These are phyloP conservation scores for Paracoccidioides brasiliensis DNA, from an alignment of 2,329 filamentous ascomycete genomes.

Conservation along the genomic window DNA sequence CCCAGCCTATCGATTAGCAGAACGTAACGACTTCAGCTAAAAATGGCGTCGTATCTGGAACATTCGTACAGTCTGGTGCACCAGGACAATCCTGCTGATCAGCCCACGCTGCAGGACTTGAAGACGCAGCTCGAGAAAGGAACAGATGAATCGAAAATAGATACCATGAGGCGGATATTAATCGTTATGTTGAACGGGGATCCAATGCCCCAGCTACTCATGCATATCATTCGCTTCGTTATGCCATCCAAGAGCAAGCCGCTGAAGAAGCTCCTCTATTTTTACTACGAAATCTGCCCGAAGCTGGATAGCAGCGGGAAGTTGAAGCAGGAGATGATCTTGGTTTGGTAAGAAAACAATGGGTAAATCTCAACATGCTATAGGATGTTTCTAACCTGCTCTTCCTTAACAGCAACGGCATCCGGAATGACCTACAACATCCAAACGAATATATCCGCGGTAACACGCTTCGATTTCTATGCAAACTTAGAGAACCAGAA, in stretches of 20 bases:
- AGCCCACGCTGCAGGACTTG: constrained; percentile 80
- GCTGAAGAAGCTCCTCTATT: constrained; percentile 95
- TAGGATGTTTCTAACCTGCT: constrained; percentile 1
- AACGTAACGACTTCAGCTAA: constrained; percentile 24
- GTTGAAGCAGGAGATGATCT: constrained; percentile 98
- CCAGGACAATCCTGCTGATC: constrained; percentile 90
- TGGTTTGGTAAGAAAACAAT: constrained; percentile 62
- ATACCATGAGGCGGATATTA: constrained; percentile 92
- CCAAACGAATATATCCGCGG: constrained; percentile 97
- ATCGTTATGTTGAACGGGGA: constrained; percentile 98
- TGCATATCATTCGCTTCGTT: constrained; percentile 99
- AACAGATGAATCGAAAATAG: constrained; percentile 80
- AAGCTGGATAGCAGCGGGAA: constrained; percentile 88
- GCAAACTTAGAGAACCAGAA: constrained; percentile 89
- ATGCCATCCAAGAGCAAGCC: constrained; percentile 97
- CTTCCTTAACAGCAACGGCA: constrained; percentile 61
- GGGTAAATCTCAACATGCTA: background rate
- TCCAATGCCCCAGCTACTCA: constrained; percentile 84
- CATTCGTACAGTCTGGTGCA: constrained; percentile 94
- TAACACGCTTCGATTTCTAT: constrained; percentile 94
- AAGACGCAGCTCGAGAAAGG: constrained; percentile 89
- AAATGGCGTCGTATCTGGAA: constrained; percentile 90
- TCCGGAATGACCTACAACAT: constrained; percentile 92
- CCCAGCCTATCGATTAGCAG: constrained; percentile 8
- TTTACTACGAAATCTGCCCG: constrained; percentile 98